Base-by-base conservation (phyloP, 768 basidiomycete genomes). In the Trametes villosa region DNA sequence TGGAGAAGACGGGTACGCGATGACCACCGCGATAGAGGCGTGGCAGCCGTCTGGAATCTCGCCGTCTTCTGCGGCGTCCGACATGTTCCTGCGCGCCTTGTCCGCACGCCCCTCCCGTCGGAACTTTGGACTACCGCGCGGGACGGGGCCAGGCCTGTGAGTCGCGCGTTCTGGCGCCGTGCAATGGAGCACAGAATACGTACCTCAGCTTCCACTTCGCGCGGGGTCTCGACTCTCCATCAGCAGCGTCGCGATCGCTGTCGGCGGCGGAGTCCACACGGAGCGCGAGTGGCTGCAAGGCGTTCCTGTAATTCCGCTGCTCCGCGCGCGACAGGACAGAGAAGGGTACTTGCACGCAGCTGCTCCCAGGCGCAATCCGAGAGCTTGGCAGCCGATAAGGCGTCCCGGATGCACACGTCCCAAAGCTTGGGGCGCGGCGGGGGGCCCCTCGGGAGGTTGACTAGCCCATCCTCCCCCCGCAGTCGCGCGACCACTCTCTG, bases 131-230 rank as follows among this genome's bases (percentile, higher is more conserved):
- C 52, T 48, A 31, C 52, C 52, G 49, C 48, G 59, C 27, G 29
- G 38, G 1, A 18, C 15, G 53, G 20, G 41, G 40, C 53, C 53
- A 55, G 48, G 38, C 47, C 36, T 48, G 48, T 44, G 49, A 27
- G 53, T 41, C 31, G 20, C 31, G 38, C 34, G 33, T 34, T 33
- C 29, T 15, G 38, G 18, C n/a, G 34, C 47, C 18, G 40, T 31
- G 29, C 22, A 22, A 24, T 20, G 12, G 22, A 7, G 9, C 27
- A 22, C 17, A 30, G 29, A 50, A 36, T 20, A 51, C 60, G 29
- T 46, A 60, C 59, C 59, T 55, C 22, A 40, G 30, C 47, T 61
- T 55, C 60, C 46, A 29, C 60, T 55, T 61, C 60, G 20, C 38
- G 38, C n/a, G n/a, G n/a, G 22, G 41, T 30, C 30, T 55, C 45